Evolutionary conservation across 352 stramenopile genomes (phyloP), one percentile per base, ranked within the genome.

Genomic region (Pythium oligandrum): DNA sequence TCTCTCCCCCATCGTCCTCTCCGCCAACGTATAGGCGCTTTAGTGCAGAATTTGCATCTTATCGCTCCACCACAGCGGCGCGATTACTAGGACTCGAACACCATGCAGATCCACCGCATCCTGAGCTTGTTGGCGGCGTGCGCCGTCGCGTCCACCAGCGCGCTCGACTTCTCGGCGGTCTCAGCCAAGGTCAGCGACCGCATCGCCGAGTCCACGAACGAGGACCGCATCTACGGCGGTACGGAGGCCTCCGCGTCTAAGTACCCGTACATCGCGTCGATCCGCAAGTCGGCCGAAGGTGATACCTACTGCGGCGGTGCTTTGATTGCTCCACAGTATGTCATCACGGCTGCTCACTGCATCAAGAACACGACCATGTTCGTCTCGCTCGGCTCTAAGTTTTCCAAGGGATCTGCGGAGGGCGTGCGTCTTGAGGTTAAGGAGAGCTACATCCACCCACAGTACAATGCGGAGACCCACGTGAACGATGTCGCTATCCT

Each of bases 291-390:
- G 5, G 4, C 56, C 6, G 45, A 44, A 31, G 52, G 39, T 40
- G 37, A 36, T 33, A 64, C 31, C 54, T 63, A 63, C 37, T 73
- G 64, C 45, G 64, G 64, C 37, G 64, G 64, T 46, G 63, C 53
- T 11, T 53, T 73, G 4, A 69, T 73, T 36, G 38, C 55, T n/a
- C 64, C 64, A 34, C 63, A 69, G 45, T 61, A 51, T 45, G 51
- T 73, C 30, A 54, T 73, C 50, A 64, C 60, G 31, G 64, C 64
- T 17, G 64, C 55, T 10, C 64, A 73, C 54, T 73, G 64, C 59
- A 26, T 26, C 17, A 42, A 55, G 8, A 48, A 12, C 40, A 42
- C 17, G 37, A 58, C 57, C 53, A 43, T 26, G 4, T 66, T 57
- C 44, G 60, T 64, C 6, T 53, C 49, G 34, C 55, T 73, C 8